These are phyloP conservation scores for Vitis rotundifolia DNA, from an alignment of 164 flowering plant genomes.

Conservation along the genomic window DNA sequence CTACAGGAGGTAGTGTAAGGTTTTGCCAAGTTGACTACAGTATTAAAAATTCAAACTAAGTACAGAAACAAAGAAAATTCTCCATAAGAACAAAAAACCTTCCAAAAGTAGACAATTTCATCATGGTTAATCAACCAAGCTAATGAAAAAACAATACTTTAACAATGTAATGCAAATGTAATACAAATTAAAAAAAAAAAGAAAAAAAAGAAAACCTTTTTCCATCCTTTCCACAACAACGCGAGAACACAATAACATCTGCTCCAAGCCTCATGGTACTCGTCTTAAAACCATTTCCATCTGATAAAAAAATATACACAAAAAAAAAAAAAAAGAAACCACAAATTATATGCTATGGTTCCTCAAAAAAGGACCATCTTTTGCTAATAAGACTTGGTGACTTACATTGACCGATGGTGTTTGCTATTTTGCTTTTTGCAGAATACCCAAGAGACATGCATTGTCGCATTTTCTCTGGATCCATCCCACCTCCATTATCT, in stretches of 20 bases:
- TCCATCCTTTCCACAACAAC: constrained; percentile 64
- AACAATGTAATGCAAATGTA: not conserved
- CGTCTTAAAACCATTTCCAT: constrained; percentile 98
- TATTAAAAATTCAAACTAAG: no score
- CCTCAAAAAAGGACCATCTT: not conserved
- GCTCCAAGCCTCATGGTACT: constrained; percentile 99
- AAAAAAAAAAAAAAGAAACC: not conserved
- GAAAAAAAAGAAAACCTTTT: constrained; percentile 48
- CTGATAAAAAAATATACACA: constrained; percentile 31
- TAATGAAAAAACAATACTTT: no score
- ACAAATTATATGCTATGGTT: not conserved
- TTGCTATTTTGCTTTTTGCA: constrained; percentile 80
- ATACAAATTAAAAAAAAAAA: not conserved
- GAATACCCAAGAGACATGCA: constrained; percentile 99
- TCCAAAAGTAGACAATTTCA: no score
- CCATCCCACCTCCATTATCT: constrained; percentile 97
- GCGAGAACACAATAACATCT: constrained; percentile 95
- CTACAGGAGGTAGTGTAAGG: no score
- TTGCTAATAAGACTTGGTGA: not conserved
- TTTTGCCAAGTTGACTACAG: no score
- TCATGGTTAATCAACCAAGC: no score
- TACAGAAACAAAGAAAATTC: no score
- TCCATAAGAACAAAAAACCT: no score
- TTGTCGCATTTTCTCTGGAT: constrained; percentile 85
- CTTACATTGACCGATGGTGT: constrained; percentile 96